Evolutionary conservation across 176 grass and related monocot species (phyloP).

Genomic region (Pontederia paniculata): DNA sequence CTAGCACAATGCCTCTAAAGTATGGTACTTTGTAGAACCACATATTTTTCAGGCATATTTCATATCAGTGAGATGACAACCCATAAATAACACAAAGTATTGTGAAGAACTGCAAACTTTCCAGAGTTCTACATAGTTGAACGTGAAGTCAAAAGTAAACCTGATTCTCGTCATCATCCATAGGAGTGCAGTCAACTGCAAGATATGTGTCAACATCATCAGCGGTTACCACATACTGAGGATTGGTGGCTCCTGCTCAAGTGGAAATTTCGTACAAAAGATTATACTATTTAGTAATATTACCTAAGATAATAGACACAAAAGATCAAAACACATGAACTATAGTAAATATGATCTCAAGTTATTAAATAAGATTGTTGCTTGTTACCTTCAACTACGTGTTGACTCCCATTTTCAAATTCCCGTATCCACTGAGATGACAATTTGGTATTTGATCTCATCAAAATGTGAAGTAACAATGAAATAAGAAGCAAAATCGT

Average conservation of each 20-base stretch:
- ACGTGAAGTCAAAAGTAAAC: no score
- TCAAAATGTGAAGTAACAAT: not conserved
- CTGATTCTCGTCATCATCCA: slow-evolving; percentile 86
- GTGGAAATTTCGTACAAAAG: slow-evolving; percentile 23
- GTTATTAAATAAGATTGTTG: not conserved
- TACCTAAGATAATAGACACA: slow-evolving; percentile 13
- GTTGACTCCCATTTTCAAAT: slow-evolving; percentile 61
- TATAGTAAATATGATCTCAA: not conserved
- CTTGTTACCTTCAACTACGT: slow-evolving; percentile 76
- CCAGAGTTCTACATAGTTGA: no score
- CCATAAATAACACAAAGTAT: not conserved
- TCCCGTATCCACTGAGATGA: slow-evolving; percentile 76
- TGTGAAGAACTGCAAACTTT: no score
- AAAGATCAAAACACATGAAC: slow-evolving; percentile 2
- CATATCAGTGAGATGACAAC: no score
- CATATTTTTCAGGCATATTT: no score
- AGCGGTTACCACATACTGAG: slow-evolving; percentile 75
- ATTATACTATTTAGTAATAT: slow-evolving; percentile 3
- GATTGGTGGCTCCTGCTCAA: slow-evolving; percentile 65
- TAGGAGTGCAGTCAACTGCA: slow-evolving; percentile 86
- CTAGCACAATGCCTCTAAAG: no score
- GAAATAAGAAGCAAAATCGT: slow-evolving; percentile 16
- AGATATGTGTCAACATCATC: slow-evolving; percentile 90
- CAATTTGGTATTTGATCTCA: not conserved
- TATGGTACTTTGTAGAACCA: no score